Evolutionary conservation across 2,329 filamentous ascomycete genomes (phyloP), one percentile per base, ranked within the genome.

Genomic region (Nothophoma quercina): DNA sequence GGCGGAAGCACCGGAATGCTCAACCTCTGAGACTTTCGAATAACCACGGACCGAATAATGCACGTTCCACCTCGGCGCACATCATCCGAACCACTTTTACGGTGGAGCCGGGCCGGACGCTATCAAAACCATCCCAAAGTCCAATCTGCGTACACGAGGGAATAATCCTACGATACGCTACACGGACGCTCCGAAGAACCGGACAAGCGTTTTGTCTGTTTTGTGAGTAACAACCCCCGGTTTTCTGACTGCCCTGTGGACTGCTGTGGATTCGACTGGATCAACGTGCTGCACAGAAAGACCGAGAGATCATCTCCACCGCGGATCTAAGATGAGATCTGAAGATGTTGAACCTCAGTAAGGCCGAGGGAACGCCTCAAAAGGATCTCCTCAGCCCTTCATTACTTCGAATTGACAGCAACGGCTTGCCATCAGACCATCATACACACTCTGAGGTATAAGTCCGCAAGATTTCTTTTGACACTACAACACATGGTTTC

Each of bases 91-190:
- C 36, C 32, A 42, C 25, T 18, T 32, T 15, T 38, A 12, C 5
- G 29, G 39, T 51, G 47, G 47, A 23, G 15, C 28, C 34, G 40
- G 19, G 32, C 22, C 26, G 23, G 19, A 42, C 26, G 38, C 43
- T 32, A 36, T 38, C 42, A 47, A 23, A 47, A 9, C 19, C 34
- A 39, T 19, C 15, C 23, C 36, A 28, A 15, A 29, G 10, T 23
- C 39, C 34, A 45, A 46, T 52, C 30, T 46, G 30, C 42, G 23
- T 30, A 35, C 25, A 43, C 50, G 43, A 52, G 36, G 42, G 15
- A 12, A 26, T 25, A 13, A 23, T 30, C 16, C 36, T 15, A 21
- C 38, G 26, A 21, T 18, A 29, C 30, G 19, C 50, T 43, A 47
- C 10, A 25, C 21, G 50, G 36, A 3, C 38, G 22, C 33, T 48